Base-by-base conservation (phyloP, 31 red algal species). In the Odonthalia washingtoniensis region DNA sequence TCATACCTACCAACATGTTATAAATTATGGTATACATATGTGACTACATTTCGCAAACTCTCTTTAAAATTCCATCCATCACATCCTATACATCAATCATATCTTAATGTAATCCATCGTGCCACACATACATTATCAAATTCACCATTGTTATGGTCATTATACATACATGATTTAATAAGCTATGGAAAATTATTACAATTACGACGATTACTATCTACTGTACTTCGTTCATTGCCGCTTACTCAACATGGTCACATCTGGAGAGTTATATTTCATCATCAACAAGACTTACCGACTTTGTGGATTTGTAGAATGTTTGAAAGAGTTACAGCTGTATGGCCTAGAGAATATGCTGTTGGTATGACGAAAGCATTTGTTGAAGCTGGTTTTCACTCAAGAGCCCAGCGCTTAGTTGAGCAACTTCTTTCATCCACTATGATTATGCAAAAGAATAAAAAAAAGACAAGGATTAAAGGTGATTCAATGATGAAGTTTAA, bases 1-100 rank as follows among this genome's bases (percentile, higher is more conserved):
- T 91, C 88, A 0, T 78, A 91, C 4, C 75, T 97, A 31, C 95
- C 95, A 18, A 83, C 86, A 32, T 85, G 84, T 72, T 97, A 97
- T 81, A 97, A 97, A 77, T 82, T 97, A 21, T 97, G 95, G 95
- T 83, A 78, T 61, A 44, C 61, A 44, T 97, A 97, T 72, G 63
- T 74, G 0, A 17, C 62, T 46, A 49, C 73, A 14, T 80, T 87
- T 36, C 67, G 79, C 26, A 77, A 73, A 37, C 69, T 70, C 33
- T 81, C 88, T 3, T 42, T 46, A 16, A 40, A 72, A 70, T 66
- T 82, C 41, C 95, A 94, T 83, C 95, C 95, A 34, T 24, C 27
- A 9, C 82, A 92, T 73, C 65, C 70, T 12, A 46, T 88, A 3
- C 80, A 85, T 49, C 27, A 62, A 37, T 72, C 84, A 5, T 42